Evolutionary conservation across 2,329 filamentous ascomycete species (phyloP).

Genomic region (Mycocentrospora acerina): DNA sequence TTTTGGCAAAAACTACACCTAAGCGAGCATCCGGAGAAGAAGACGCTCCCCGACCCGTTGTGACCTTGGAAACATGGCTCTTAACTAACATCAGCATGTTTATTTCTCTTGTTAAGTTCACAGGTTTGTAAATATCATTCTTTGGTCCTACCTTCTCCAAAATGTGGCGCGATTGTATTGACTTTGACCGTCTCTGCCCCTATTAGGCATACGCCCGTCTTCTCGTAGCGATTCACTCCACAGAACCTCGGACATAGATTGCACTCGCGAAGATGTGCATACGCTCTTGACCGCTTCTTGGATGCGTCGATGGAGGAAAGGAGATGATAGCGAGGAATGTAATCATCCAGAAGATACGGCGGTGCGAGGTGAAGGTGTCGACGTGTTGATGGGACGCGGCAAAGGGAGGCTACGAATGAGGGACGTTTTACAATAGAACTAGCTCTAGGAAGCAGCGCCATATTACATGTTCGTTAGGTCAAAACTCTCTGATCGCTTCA

Average conservation of each 20-base stretch:
- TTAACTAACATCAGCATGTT: conserved; percentile 24
- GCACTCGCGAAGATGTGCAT: conserved; percentile 74
- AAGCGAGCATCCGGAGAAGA: conserved; percentile 76
- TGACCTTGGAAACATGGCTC: conserved; percentile 83
- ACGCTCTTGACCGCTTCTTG: conserved; percentile 72
- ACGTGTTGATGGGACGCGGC: conserved; percentile 1
- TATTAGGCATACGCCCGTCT: conserved; percentile 75
- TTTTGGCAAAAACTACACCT: conserved; percentile 66
- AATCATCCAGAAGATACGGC: conserved; percentile 71
- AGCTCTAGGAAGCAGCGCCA: too few relatives aligned
- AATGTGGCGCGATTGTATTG: conserved; percentile 82
- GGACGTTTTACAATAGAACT: too few relatives aligned
- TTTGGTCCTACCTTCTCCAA: conserved; percentile 60
- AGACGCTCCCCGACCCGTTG: conserved; percentile 76
- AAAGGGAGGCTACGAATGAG: neutral
- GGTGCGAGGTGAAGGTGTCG: conserved; percentile 56
- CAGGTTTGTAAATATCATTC: too few relatives aligned
- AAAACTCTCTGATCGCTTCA: too few relatives aligned
- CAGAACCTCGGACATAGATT: conserved; percentile 79
- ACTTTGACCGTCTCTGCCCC: conserved; percentile 73
- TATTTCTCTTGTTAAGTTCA: too few relatives aligned
- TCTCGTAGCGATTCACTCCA: conserved; percentile 78
- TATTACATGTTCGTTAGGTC: too few relatives aligned
- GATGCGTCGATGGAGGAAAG: conserved; percentile 68
- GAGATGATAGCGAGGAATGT: conserved; percentile 70